These are phyloP conservation scores for Cercospora sp. DNA, from an alignment of 2,329 filamentous ascomycete genomes.

Conservation along the genomic window DNA sequence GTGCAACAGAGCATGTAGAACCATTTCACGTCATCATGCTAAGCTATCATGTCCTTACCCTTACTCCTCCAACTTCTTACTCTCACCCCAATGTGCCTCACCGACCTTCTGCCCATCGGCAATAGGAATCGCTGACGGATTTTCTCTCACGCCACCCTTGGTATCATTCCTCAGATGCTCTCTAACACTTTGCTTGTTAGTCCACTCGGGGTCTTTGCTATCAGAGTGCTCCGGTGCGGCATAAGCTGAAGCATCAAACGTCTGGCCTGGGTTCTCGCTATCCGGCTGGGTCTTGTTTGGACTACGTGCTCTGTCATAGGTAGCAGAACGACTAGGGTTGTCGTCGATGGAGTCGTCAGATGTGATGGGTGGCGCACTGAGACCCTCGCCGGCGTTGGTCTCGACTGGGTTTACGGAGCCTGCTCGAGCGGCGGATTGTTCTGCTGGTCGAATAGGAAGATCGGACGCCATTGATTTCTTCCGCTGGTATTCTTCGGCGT, in stretches of 20 bases:
- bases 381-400: not conserved
- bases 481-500: not conserved
- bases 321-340: not conserved
- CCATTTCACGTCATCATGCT: not conserved
- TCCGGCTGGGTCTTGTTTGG: not conserved
- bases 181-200: not conserved
- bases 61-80: conserved; percentile 23
- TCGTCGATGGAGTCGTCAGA: not conserved
- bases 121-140: conserved; percentile 33
- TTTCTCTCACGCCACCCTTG: conserved; percentile 20
- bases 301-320: not conserved
- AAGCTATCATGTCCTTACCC: not conserved
- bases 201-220: not conserved
- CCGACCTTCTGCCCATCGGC: conserved; percentile 35
- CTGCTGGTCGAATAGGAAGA: not conserved
- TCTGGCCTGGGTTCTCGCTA: not conserved
- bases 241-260: not conserved
- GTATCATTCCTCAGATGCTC: conserved; percentile 7
- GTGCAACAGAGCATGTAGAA: too few species aligned
- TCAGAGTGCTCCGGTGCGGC: not conserved
- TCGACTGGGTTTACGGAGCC: conserved; percentile 3
- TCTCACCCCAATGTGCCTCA: conserved; percentile 36
- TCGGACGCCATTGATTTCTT: not conserved
- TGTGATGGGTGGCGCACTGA: not conserved
- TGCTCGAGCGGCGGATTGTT: conserved; percentile 2